Conservation (phyloP, 257 asterid genomes). For the Anisodus tanguticus region DNA sequence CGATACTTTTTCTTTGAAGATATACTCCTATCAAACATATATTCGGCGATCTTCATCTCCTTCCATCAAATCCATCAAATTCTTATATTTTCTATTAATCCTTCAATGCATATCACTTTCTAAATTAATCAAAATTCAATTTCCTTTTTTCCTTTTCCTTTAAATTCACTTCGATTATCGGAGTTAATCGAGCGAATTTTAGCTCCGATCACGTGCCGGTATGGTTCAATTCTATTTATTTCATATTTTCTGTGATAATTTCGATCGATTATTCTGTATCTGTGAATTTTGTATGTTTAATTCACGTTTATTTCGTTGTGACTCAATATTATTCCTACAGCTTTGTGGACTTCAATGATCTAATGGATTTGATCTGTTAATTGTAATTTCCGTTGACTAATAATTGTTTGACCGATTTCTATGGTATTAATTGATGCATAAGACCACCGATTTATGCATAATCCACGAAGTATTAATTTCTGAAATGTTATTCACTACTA, state of each 20-base stretch:
- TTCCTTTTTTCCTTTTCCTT: neutral
- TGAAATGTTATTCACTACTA: constrained; percentile 18
- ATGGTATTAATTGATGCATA: neutral
- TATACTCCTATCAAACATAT: neutral
- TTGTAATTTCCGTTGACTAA: neutral
- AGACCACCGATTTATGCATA: neutral
- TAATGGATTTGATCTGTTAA: neutral
- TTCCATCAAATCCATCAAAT: neutral
- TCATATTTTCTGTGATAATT: neutral
- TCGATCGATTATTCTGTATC: neutral
- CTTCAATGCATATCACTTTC: neutral
- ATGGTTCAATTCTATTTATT: neutral
- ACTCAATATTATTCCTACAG: neutral
- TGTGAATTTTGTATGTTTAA: neutral
- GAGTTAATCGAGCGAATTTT: neutral
- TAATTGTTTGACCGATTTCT: neutral
- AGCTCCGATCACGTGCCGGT: constrained; percentile 7
- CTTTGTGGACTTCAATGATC: neutral
- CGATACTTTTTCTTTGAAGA: neutral
- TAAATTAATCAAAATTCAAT: neutral
- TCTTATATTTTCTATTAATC: neutral
- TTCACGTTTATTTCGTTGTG: neutral
- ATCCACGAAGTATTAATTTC: neutral
- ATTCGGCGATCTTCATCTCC: neutral
- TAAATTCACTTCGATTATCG: neutral